Base-by-base conservation (phyloP, 805 yeast genomes). In the Yarrowia osloensis region DNA sequence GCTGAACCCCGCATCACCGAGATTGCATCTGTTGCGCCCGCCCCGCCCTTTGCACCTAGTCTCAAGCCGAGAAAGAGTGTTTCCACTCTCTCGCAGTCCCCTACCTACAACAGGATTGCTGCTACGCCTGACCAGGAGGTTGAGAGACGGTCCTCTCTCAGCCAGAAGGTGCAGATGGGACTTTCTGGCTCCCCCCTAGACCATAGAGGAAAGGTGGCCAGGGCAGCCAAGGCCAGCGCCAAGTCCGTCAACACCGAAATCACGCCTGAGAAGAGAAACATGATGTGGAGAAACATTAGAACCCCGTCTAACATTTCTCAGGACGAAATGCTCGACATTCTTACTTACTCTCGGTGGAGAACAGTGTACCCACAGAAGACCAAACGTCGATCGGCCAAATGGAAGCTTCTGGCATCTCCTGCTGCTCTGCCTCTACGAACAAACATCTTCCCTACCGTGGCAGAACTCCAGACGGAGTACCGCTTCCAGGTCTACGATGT, bases 331-430 rank as follows among this genome's bases (percentile, higher is more conserved):
- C 78, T 88, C 17, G 82, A 83, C 12, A 82, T 85, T 67, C 78
- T 87, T 9, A 82, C 86, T n/a, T 86, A 85, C 52, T 94, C 96
- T 6, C 84, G 96, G 68, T 95, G 99, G 99, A 87, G 87, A 67
- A 91, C 89, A 76, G 96, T 92, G 0, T 91, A 91, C 71, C 97
- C 98, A 0, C 83, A 84, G 15, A 84, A 85, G 49, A 86, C 88
- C 17, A 85, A 83, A 65, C 80, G 90, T 66, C 84, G 85, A 71
- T 80, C 87, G 17, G 88, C 93, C 62, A 93, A 93, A 74, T 95
- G 99, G 99, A 85, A 91, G 65, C 93, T 98, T 0, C 81, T 96
- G 65, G 88, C 92, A 15, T 86, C 97, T 0, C 99, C 99, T 0
- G 98, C 98, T 0, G 88, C 96, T 7, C 79, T 95, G 28, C 99